Percentiles rank a stretch among this genome's conserved stretches.
Conservation (phyloP, 495 filamentous ascomycete genomes). For the Stereocaulon alpinum region DNA sequence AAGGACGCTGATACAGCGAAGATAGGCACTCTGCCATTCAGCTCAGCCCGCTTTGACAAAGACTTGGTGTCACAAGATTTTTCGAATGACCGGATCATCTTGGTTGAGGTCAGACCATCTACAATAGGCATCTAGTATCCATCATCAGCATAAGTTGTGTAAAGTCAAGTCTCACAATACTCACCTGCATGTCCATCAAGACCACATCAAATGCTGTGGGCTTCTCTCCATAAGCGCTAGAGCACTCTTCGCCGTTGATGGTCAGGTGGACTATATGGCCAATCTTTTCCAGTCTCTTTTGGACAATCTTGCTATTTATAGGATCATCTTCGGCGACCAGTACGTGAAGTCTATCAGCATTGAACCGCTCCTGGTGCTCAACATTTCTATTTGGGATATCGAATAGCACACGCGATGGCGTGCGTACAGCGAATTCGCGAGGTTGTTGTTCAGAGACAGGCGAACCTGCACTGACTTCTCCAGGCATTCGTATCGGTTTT, state of each 20-base stretch:
- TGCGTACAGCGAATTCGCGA: constrained; percentile 1
- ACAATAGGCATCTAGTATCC: constrained; percentile 76
- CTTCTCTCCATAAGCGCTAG: constrained; percentile 51
- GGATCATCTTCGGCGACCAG: constrained; percentile 90
- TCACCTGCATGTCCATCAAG: constrained; percentile 91
- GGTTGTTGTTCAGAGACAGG: constrained; percentile 5
- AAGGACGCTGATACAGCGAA: constrained; percentile 88
- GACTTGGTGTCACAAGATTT: constrained; percentile 28
- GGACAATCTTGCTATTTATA: constrained; percentile 78
- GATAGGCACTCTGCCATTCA: constrained; percentile 58
- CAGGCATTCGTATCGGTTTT: constrained; percentile 25
- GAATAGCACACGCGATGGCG: constrained; percentile 21
- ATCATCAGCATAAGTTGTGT: constrained; percentile 12
- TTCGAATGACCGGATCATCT: constrained; percentile 71
- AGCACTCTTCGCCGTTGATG: constrained; percentile 82
- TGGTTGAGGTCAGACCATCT: constrained; percentile 73
- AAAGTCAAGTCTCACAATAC: constrained; percentile 14
- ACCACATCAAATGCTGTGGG: constrained; percentile 63
- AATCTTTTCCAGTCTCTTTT: constrained; percentile 71
- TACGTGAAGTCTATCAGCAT: constrained; percentile 45
- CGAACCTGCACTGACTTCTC: constrained; percentile 15
- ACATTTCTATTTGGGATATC: constrained; percentile 13
- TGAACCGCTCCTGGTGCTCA: constrained; percentile 12
- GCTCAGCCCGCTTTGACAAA: constrained; percentile 38
- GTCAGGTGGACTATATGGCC: constrained; percentile 66